Evolutionary conservation across 257 asterid species (phyloP), one percentile per base, ranked within the genome.

Genomic region (Cynanchum wilfordii): DNA sequence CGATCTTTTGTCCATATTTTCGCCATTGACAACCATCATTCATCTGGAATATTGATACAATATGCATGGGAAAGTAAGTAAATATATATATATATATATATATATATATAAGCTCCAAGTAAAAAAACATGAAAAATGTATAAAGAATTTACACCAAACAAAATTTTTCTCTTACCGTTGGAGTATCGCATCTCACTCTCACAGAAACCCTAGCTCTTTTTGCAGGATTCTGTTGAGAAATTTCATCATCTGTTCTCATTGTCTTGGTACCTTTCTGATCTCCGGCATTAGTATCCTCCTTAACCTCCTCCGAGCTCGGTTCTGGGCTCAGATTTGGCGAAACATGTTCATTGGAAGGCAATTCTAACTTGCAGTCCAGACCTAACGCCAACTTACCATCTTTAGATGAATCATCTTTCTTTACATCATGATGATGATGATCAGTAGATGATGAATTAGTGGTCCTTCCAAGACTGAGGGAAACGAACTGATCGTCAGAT

Each of bases 11-110:
- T 10, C 98, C 98, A 52, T 94, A 94, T 84, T 94, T 94, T 70
- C 98, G 88, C 98, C 98, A 94, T 83, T 94, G 98, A 54, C 98
- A 94, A 16, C 98, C 98, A 83, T 91, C 98, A 73, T 85, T 89
- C 97, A 94, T 91, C 97, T 91, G 52, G 29, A 70, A 1, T n/a
- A 49, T 69, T 13, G 16, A 45, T 22, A 68, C 5, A n/a, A n/a
- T 33, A 68, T 12, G 65, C 47, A 75, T 12, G 65, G 17, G 20
- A 25, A 45, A 29, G 3, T 13, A 1, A 12, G 7, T 13, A 1
- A 12, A 20, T 49, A n/a, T 16, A n/a, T n/a, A n/a, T 33, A 33
- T 33, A 33, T 2, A 30, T 30, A 30, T 30, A 30, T 30, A 47
- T 33, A 17, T 20, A 56, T 44, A 49, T 64, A 29, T 1, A 10